Conservation (phyloP, 2,329 filamentous ascomycete species). For the Colletotrichum spaethianum region DNA sequence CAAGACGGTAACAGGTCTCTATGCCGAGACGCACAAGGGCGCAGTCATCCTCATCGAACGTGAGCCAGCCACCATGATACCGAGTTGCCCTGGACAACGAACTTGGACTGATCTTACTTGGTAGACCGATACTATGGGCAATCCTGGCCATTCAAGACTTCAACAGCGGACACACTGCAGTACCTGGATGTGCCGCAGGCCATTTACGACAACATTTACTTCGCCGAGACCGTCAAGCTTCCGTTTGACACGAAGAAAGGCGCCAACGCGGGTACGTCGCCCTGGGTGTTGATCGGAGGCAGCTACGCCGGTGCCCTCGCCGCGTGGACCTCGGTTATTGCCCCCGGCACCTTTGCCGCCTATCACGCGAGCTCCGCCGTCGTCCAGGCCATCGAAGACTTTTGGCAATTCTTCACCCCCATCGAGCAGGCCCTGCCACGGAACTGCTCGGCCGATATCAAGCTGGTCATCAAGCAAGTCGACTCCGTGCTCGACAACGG, state of each 20-base stretch:
- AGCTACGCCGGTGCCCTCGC: slow-evolving; percentile 66
- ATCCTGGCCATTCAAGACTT: slow-evolving; percentile 29
- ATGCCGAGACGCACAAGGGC: slow-evolving; percentile 30
- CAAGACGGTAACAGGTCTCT: slow-evolving; percentile 13
- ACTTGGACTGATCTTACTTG: neutral
- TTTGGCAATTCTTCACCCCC: slow-evolving; percentile 65
- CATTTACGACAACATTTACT: slow-evolving; percentile 37
- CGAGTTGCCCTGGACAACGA: neutral
- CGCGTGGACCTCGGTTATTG: slow-evolving; percentile 61
- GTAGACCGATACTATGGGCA: slow-evolving; percentile 37
- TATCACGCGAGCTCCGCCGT: slow-evolving; percentile 65
- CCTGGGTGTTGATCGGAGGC: slow-evolving; percentile 67
- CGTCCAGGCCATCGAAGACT: slow-evolving; percentile 60
- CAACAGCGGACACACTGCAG: slow-evolving; percentile 40
- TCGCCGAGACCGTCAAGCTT: slow-evolving; percentile 50
- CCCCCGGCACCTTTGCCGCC: slow-evolving; percentile 65
- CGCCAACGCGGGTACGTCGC: slow-evolving; percentile 56
- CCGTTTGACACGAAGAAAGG: slow-evolving; percentile 52
- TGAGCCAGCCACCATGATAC: neutral
- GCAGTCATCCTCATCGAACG: slow-evolving; percentile 36
- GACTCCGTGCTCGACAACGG: slow-evolving; percentile 54
- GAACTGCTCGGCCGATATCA: slow-evolving; percentile 62
- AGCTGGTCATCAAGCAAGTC: slow-evolving; percentile 61
- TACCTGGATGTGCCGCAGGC: slow-evolving; percentile 33
- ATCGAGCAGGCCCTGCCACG: slow-evolving; percentile 51